Base-by-base conservation (phyloP, 768 basidiomycete genomes). In the Termitomyces sp. region DNA sequence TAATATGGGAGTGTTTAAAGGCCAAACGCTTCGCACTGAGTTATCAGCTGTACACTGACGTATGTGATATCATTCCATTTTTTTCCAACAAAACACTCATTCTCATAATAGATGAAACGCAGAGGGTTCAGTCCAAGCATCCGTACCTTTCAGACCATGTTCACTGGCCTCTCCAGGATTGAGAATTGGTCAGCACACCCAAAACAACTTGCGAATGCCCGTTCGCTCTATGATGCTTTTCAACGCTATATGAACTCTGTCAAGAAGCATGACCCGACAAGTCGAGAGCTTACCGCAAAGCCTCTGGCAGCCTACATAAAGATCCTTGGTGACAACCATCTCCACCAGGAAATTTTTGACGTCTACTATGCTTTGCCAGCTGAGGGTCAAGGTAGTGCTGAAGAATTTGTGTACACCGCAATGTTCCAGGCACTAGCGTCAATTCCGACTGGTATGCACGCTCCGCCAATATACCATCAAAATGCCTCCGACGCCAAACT, bases 21-120 rank as follows among this genome's bases (percentile, higher is more conserved):
- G 79, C 70, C 17, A 69, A 77, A 56, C 77, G 78, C 42, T 86
- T 75, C 64, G 77, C 83, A 37, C 68, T 87, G 32, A 81, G 80
- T 0, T 88, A 84, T 59, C 66, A 76, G n/a, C 70, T 93, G 32
- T 93, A 80, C 66, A 70, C 73, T 43, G 89, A 93, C 57, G 91
- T 92, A 58, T 51, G 74, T 66, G 3, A 7, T 41, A 21, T 12
- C 30, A n/a, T 10, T 11, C 17, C 8, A 3, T 19, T 30, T 19
- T 30, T 21, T 22, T 17, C 30, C 57, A 51, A 49, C 14, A 34
- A 46, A 46, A 35, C 14, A 10, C 42, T 50, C 32, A 47, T 45
- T 26, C 35, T 40, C 44, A 19, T 42, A 32, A n/a, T 57, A 93
- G 91, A 90, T 93, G 90, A 93, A 90, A 69, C 80, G 90, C 34